Base-by-base conservation (phyloP, 306 rosid species). In the Cucurbita argyrosperma region DNA sequence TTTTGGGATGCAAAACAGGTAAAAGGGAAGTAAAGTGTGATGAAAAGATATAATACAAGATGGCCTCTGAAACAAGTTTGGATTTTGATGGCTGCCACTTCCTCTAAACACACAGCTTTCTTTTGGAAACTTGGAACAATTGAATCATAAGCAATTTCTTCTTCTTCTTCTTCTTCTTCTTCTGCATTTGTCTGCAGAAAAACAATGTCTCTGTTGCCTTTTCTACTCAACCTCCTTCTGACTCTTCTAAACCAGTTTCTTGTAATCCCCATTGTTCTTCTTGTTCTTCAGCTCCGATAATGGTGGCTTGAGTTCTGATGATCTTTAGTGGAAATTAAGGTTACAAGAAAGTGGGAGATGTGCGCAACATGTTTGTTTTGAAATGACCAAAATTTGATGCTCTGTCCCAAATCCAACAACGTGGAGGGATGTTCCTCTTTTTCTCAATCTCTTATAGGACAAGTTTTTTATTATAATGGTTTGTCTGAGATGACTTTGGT, bases 41-140 rank as follows among this genome's bases (percentile, higher is more conserved):
- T 15, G 63, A 72, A 56, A 52, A 56, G 79, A 42, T 42, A 52
- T 77, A 62, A 50, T 89, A 90, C 98, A 59, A 94, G 98, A 81
- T 94, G 97, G 54, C 88, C 89, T 84, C 97, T 82, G 87, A 90
- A 90, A 72, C 52, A 73, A 43, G 98, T 87, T 80, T 94, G 98
- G 79, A 94, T 89, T 76, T 78, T 94, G 63, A 74, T 84, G 74
- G 92, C 92, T 0, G 91, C 94, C 30, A 64, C 23, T 23, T 87
- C 88, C 76, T 90, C 84, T 37, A 40, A 13, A 53, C 80, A 72
- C 50, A 65, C 10, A 23, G 50, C 51, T 57, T 1, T 60, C 18
- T 46, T 58, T 8, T 23, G 37, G n/a, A 7, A 61, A 51, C 42
- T 10, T 6, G 74, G 15, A 14, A 58, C 58, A 37, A 81, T 60